Evolutionary conservation across 2,329 filamentous ascomycete species (phyloP).

Genomic region (Fusarium hostae): DNA sequence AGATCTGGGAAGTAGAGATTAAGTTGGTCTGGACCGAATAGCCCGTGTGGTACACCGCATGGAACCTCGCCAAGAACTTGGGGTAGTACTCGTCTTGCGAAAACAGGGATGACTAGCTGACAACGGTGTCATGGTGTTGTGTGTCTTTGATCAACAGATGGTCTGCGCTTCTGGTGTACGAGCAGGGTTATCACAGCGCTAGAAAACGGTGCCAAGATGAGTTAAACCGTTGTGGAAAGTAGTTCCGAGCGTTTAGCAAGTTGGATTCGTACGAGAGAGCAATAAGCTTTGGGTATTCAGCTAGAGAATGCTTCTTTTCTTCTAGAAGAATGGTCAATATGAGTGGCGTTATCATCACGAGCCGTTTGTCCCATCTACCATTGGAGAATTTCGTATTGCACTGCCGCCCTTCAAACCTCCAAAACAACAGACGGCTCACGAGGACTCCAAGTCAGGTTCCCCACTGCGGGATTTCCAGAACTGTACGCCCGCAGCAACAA

Average conservation of each 20-base stretch:
- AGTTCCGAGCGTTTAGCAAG: not conserved
- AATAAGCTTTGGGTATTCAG: not conserved
- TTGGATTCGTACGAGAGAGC: not conserved
- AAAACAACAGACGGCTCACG: no score
- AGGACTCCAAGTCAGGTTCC: not conserved
- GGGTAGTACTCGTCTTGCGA: slow-evolving; percentile 1
- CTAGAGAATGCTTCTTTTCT: slow-evolving; percentile 1
- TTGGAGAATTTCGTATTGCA: not conserved
- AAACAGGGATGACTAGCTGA: not conserved
- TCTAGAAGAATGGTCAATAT: slow-evolving; percentile 6
- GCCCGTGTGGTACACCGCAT: not conserved
- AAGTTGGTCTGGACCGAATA: slow-evolving; percentile 27
- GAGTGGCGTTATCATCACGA: not conserved
- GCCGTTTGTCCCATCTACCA: not conserved
- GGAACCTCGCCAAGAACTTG: not conserved
- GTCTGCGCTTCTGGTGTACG: not conserved
- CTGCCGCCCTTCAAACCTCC: not conserved
- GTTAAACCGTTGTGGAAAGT: not conserved
- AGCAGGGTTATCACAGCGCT: slow-evolving; percentile 10
- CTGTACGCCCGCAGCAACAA: slow-evolving; percentile 10
- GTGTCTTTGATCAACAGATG: slow-evolving; percentile 3
- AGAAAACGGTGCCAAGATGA: slow-evolving; percentile 10
- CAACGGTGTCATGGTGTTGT: not conserved
- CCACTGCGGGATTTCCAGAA: slow-evolving; percentile 24
- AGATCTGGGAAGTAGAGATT: slow-evolving; percentile 29